Base-by-base conservation (phyloP, 257 asterid species). In the Parsonsia alboflavescens region DNA sequence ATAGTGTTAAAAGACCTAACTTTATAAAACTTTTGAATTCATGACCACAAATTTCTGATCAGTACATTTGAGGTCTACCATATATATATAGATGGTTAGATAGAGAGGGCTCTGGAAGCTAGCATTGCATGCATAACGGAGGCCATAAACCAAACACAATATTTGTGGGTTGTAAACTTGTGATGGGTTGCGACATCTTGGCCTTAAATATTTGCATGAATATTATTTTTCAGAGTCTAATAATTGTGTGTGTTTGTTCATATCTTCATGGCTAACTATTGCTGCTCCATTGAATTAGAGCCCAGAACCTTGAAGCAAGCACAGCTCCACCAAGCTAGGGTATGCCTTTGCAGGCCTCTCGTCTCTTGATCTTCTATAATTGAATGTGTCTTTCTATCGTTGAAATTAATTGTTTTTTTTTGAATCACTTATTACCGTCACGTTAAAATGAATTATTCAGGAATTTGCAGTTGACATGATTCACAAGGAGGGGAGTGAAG, bases 241-340 rank as follows among this genome's bases (percentile, higher is more conserved):
- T n/a, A n/a, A n/a, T n/a, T n/a, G n/a, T n/a, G n/a, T n/a, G n/a
- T n/a, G n/a, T n/a, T n/a, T n/a, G n/a, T n/a, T 33, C 39, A 33
- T 33, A 1, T 3, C 3, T 54, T 73, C 79, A 92, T 89, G 97
- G 93, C 92, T 1, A 87, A 90, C 50, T 75, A 79, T 70, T 81
- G 93, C 72, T 92, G 97, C 76, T 75, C 89, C 44, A 90, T 90
- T 82, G 97, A 92, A 67, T 73, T 78, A 56, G 97, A 92, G 82
- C 97, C 96, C 33, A 88, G 86, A 69, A 92, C 96, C 68, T 83
- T 92, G 80, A 89, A 77, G 4, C 83, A 80, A 70, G 90, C 82
- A 9, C 96, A 87, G 72, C 83, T 90, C 77, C 76, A 78, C 66
- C 84, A 84, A 57, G 93, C 87, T 0, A 83, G 90, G 80, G 96